These are phyloP conservation scores for Pythium scleroteichum DNA, from an alignment of 352 stramenopile species.

Conservation along the genomic window DNA sequence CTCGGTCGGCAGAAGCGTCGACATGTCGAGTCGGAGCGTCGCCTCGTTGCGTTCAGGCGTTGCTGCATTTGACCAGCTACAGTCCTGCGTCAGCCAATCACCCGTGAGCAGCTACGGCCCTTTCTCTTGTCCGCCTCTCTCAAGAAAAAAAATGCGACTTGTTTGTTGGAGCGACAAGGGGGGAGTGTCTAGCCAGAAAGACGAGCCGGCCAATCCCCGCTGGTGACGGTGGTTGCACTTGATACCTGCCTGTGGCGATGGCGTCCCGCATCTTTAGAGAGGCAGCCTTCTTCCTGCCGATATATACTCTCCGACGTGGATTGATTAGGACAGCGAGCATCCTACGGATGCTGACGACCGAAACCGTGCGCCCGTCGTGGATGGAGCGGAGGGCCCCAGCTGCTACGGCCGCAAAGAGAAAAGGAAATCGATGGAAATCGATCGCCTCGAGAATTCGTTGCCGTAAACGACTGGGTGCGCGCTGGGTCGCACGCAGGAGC, in stretches of 20 bases:
- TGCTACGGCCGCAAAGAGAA: no score
- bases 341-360: background rate
- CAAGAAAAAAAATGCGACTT: conserved; percentile 1
- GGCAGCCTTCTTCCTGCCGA: no score
- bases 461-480: background rate
- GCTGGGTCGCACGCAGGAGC: background rate
- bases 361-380: no score
- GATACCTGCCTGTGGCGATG: no score
- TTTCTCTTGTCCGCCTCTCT: background rate
- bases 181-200: background rate
- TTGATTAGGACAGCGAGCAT: background rate
- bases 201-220: conserved; percentile 1
- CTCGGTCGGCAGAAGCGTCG: conserved; percentile 6
- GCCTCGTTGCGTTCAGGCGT: conserved; percentile 2
- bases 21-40: conserved; percentile 19
- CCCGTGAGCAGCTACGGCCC: background rate
- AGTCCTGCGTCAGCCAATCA: background rate
- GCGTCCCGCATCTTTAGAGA: no score
- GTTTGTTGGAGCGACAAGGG: conserved; percentile 1
- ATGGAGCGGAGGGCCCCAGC: no score
- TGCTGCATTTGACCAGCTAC: conserved; percentile 6
- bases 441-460: no score
- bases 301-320: background rate
- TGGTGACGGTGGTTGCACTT: no score
- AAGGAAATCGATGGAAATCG: background rate